These are phyloP conservation scores for Candida insectalens DNA, from an alignment of 805 yeast genomes.

Conservation along the genomic window DNA sequence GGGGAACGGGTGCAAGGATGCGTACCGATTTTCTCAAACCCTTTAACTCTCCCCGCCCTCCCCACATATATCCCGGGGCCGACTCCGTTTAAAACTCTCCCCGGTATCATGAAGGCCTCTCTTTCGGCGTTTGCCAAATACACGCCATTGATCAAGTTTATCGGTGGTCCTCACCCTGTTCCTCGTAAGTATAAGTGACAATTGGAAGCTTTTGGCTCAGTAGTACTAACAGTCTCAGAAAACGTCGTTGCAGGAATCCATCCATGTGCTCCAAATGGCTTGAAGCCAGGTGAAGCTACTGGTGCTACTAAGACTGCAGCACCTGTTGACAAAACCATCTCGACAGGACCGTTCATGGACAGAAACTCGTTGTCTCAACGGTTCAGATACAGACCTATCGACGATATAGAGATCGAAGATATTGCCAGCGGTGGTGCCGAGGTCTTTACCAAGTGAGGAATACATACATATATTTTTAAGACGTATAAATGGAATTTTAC, in stretches of 20 bases:
- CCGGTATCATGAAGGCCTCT: slow-evolving; percentile 22
- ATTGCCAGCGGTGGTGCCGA: slow-evolving; percentile 82
- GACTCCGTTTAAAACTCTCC: neutral
- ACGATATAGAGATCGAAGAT: slow-evolving; percentile 63
- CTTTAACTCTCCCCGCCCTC: too few relatives aligned
- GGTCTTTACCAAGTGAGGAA: slow-evolving; percentile 30
- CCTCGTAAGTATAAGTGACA: slow-evolving; percentile 29
- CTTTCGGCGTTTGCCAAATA: slow-evolving; percentile 24
- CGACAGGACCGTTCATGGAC: slow-evolving; percentile 28
- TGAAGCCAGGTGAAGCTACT: slow-evolving; percentile 15
- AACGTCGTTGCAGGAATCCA: slow-evolving; percentile 19
- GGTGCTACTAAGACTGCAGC: slow-evolving; percentile 1
- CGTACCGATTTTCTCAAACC: too few relatives aligned
- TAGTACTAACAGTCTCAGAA: slow-evolving; percentile 7
- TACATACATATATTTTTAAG: neutral
- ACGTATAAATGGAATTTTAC: neutral
- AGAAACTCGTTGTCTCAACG: slow-evolving; percentile 63
- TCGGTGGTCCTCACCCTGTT: slow-evolving; percentile 67
- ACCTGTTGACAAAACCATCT: slow-evolving; percentile 4
- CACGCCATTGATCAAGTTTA: slow-evolving; percentile 73
- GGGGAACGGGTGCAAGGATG: too few relatives aligned
- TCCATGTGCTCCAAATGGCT: slow-evolving; percentile 29
- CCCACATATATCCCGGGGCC: neutral
- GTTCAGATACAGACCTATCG: slow-evolving; percentile 58
- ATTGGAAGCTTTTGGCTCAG: neutral